These are phyloP conservation scores for Hygrophoropsis aurantiaca DNA, from an alignment of 768 basidiomycete genomes.

Conservation along the genomic window DNA sequence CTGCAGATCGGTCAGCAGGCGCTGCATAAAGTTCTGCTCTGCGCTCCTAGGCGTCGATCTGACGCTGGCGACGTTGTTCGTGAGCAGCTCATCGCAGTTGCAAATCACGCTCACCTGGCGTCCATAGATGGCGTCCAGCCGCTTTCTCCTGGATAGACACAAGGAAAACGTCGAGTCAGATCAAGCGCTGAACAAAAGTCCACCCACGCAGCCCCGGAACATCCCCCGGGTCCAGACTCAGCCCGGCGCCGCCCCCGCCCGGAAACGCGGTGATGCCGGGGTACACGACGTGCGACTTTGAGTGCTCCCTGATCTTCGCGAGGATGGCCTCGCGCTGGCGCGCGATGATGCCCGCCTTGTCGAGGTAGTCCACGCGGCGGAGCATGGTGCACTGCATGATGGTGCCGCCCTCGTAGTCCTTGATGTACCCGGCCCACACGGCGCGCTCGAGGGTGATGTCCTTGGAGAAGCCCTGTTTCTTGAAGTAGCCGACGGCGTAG, in stretches of 20 bases:
- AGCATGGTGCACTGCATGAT: slow-evolving; percentile 99
- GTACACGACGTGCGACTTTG: slow-evolving; percentile 83
- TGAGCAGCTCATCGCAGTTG: slow-evolving; percentile 4
- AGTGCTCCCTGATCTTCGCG: slow-evolving; percentile 83
- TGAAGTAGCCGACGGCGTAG: slow-evolving; percentile 98
- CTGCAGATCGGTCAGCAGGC: slow-evolving; percentile 75
- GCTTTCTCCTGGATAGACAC: slow-evolving; percentile 73
- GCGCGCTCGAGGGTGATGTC: slow-evolving; percentile 91
- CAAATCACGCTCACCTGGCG: slow-evolving; percentile 50
- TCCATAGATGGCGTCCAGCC: slow-evolving; percentile 90
- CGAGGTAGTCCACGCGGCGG: slow-evolving; percentile 86
- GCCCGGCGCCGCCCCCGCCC: slow-evolving; percentile 52
- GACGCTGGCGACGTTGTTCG: slow-evolving; percentile 15
- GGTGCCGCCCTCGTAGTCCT: slow-evolving; percentile 98
- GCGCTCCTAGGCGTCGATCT: slow-evolving; percentile 51
- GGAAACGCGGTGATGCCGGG: slow-evolving; percentile 72
- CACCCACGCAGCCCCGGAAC: slow-evolving; percentile 85
- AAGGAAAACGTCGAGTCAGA: slow-evolving; percentile 1
- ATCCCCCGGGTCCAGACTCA: slow-evolving; percentile 66
- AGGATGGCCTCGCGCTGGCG: slow-evolving; percentile 89
- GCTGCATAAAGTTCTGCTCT: slow-evolving; percentile 69
- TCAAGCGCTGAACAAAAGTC: slow-evolving; percentile 9
- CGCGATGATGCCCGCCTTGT: slow-evolving; percentile 71
- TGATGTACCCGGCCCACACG: slow-evolving; percentile 98
- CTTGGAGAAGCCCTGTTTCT: slow-evolving; percentile 98